Evolutionary conservation across 2,329 filamentous ascomycete species (phyloP).

Genomic region (Colletotrichum sublineola): DNA sequence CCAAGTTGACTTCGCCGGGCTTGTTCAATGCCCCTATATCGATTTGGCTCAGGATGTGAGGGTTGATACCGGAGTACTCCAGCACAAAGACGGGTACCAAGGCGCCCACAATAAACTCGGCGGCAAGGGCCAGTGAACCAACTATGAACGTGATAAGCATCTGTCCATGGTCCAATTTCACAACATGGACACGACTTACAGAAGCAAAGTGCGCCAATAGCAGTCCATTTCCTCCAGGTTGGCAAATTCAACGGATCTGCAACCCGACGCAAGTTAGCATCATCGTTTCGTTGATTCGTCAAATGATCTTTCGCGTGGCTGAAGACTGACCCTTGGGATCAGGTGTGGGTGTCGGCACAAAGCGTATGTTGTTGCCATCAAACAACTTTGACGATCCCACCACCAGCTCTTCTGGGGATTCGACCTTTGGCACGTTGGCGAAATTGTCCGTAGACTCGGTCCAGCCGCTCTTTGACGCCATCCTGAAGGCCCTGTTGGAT

Average conservation of each 20-base stretch:
- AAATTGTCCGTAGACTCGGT: constrained; percentile 45
- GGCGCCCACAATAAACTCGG: constrained; percentile 47
- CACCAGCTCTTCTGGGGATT: constrained; percentile 44
- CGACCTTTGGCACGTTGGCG: constrained; percentile 39
- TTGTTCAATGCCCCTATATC: constrained; percentile 43
- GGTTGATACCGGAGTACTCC: constrained; percentile 52
- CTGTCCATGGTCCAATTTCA: accelerated
- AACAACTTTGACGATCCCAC: constrained; percentile 47
- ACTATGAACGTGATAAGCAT: constrained; percentile 25
- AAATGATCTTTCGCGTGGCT: no score
- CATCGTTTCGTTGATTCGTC: background rate
- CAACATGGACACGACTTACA: constrained; percentile 45
- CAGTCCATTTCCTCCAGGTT: constrained; percentile 50
- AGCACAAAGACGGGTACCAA: constrained; percentile 52
- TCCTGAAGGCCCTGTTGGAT: constrained; percentile 31
- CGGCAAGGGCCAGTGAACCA: constrained; percentile 41
- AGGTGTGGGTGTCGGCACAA: constrained; percentile 48
- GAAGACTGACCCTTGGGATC: constrained; percentile 48
- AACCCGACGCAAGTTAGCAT: constrained; percentile 12
- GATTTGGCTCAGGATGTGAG: constrained; percentile 47
- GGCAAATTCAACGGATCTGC: constrained; percentile 51
- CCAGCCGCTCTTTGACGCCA: constrained; percentile 41
- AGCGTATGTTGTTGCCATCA: constrained; percentile 43
- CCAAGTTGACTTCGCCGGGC: constrained; percentile 43
- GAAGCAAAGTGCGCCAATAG: constrained; percentile 48